phyloP scores from a whole-genome alignment of 208 protist genomes.

The Vickermania spadyakhi region DNA sequence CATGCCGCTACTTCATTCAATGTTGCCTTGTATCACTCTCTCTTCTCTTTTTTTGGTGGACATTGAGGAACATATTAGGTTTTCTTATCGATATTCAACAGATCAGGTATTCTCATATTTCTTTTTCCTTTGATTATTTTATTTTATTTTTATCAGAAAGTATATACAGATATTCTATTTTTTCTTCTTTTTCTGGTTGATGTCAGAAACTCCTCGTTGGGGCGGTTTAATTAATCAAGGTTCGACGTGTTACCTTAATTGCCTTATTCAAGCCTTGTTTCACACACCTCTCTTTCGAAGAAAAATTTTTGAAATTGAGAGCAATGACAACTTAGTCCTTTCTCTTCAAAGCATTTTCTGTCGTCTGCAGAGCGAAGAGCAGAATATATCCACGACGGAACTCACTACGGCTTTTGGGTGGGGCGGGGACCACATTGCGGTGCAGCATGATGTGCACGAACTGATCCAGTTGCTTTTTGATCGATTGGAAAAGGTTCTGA shows the following conservation, averaged over 20 bases:
- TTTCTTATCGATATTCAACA: neutral
- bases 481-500: conserved; percentile 59
- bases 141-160: neutral
- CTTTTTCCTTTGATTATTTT: conserved; percentile 7
- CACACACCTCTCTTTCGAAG: conserved; percentile 66
- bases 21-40: neutral
- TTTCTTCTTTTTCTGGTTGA: conserved; percentile 19
- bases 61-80: conserved; percentile 8
- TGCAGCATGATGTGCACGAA: conserved; percentile 90
- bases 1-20: neutral
- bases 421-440: conserved; percentile 32
- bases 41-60: conserved; percentile 3
- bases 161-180: conserved; percentile 6
- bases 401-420: conserved; percentile 88
- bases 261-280: conserved; percentile 79
- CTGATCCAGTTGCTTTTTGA: conserved; percentile 83
- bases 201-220: conserved; percentile 14
- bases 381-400: conserved; percentile 57
- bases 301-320: conserved; percentile 31
- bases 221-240: conserved; percentile 84
- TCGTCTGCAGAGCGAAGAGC: conserved; percentile 33
- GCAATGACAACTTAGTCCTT: conserved; percentile 16
- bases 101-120: neutral
- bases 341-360: conserved; percentile 71
- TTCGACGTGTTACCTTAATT: conserved; percentile 89